Base-by-base conservation (phyloP, 225 moss, liverwort and hornwort genomes). In the Thuidium tamariscinum region DNA sequence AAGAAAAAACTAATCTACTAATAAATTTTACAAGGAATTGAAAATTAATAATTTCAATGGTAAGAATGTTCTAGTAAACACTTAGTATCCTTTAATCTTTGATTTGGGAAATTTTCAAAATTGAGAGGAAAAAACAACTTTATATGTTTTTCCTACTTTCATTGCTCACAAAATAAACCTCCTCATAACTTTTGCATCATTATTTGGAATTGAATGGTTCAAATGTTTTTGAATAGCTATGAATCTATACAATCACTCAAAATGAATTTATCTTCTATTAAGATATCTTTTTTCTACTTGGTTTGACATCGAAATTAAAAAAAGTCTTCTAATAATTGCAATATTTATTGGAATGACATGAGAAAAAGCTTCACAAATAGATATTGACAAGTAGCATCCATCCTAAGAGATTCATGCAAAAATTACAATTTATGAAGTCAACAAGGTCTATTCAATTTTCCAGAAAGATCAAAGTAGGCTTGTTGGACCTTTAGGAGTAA, bases 361-460 rank as follows among this genome's bases (percentile, higher is more conserved):
- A 36, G 36, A 6, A 3, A 36, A 7, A 21, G 19, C 2, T 66
- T 36, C 3, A 20, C 1, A 11, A 11, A 18, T 66, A 36, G 36
- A 7, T 21, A 6, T 6, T 44, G 44, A 44, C 9, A 9, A 44
- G 44, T 44, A 44, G 44, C 44, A 44, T 44, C 44, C 44, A 44
- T 44, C 44, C 44, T 44, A 44, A n/a, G 3, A 19, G n/a, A 10
- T 65, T 20, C 11, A n/a, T n/a, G 5, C 3, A n/a, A 65, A 65
- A n/a, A 19, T 65, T n/a, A 16, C 5, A 65, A 10, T n/a, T 64
- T n/a, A n/a, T n/a, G 2, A n/a, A n/a, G 19, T 65, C 20, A 65
- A n/a, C 1, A 18, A 3, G 10, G 5, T 10, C 0, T n/a, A 5
- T 0, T 10, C 5, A 19, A n/a, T 10, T 65, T 65, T 11, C 3